These are phyloP conservation scores for Blepharisma stoltei DNA, from an alignment of 73 alveolate genomes.

Conservation along the genomic window DNA sequence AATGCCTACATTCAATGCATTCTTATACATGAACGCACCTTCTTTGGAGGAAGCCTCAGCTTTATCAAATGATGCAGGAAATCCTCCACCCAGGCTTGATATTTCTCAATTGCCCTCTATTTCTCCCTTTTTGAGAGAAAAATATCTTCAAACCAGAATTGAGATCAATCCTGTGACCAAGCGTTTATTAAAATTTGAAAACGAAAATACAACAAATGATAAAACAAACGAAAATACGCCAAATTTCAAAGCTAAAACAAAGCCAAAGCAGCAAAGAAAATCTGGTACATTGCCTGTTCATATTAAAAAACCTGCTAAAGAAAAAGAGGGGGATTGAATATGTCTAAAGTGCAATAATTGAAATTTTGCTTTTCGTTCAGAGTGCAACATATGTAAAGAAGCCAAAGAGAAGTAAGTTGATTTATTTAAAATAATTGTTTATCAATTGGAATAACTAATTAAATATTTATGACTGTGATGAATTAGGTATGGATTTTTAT, in stretches of 20 bases:
- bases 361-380: slow-evolving; percentile 74
- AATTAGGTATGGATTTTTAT: not conserved
- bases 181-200: not conserved
- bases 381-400: slow-evolving; percentile 70
- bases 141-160: not conserved
- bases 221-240: not conserved
- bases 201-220: not conserved
- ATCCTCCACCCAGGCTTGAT: not conserved
- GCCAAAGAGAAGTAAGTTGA: not conserved
- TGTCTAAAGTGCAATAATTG: slow-evolving; percentile 70
- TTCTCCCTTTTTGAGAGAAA: slow-evolving; percentile 3
- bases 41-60: not conserved
- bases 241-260: not conserved
- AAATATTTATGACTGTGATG: not conserved
- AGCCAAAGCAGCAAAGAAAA: not conserved
- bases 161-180: slow-evolving; percentile 9
- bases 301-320: slow-evolving; percentile 36
- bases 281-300: too few relatives aligned
- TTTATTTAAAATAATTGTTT: too few relatives aligned
- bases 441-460: too few relatives aligned
- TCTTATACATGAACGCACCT: not conserved
- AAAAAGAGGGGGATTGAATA: slow-evolving; percentile 87
- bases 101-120: not conserved
- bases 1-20: not conserved
- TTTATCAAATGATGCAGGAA: not conserved